A percentile compares a stretch with the other conserved stretches of the same genome.
Evolutionary conservation across 75 land plant species (phyloP).

Genomic region (Ceratopteris richardii): DNA sequence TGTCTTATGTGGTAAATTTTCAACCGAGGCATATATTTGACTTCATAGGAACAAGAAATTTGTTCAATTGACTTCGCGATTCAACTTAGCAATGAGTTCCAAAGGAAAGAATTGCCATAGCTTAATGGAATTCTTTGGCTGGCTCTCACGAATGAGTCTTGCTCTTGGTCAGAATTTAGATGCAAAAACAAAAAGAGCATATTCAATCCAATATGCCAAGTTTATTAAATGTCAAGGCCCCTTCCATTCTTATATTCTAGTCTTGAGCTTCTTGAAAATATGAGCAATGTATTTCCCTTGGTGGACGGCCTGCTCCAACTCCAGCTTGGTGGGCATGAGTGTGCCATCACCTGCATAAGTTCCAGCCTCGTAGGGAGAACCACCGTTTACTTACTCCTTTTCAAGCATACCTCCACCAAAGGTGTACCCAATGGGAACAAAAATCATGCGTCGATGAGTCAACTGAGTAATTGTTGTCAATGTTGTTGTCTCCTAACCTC

Average conservation of each 20-base stretch:
- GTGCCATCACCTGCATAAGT: constrained; percentile 85
- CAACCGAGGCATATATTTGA: too few species aligned
- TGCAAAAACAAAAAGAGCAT: too few species aligned
- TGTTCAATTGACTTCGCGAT: too few species aligned
- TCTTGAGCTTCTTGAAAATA: constrained; percentile 78
- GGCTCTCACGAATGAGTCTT: too few species aligned
- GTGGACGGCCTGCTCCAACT: constrained; percentile 75
- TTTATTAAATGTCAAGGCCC: too few species aligned
- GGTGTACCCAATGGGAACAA: constrained; percentile 81
- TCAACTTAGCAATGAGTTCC: too few species aligned
- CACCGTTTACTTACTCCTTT: constrained; percentile 74
- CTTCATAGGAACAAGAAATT: too few species aligned
- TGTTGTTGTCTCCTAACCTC: constrained; percentile 94
- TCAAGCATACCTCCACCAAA: constrained; percentile 90
- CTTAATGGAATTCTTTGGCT: too few species aligned
- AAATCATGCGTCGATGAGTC: constrained; percentile 81
- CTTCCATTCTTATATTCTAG: constrained; percentile 23
- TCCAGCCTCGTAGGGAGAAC: constrained; percentile 81
- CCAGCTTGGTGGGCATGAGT: constrained; percentile 64
- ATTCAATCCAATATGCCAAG: too few species aligned
- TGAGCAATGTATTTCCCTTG: constrained; percentile 78
- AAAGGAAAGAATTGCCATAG: too few species aligned
- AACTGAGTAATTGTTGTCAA: constrained; percentile 94
- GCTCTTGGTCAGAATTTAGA: too few species aligned
- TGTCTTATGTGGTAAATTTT: too few species aligned